A percentile compares a stretch with the other conserved stretches of the same genome.
Evolutionary conservation across 805 yeast species (phyloP).

Genomic region (Kregervanrija delftensis): DNA sequence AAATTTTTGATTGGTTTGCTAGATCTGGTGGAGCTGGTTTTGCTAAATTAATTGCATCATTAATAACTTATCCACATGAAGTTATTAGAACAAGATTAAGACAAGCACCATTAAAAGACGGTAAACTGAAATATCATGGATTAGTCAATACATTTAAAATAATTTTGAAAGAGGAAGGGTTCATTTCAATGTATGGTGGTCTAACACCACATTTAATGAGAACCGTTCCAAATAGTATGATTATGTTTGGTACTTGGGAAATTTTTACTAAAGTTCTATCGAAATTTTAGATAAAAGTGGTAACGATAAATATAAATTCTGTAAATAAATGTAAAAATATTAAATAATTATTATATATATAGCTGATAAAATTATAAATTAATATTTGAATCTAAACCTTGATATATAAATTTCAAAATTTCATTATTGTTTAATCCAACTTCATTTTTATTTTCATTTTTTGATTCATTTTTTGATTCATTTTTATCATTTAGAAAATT

Average conservation of each 20-base stretch:
- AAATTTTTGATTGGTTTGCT: conserved; percentile 83
- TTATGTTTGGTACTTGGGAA: conserved; percentile 99
- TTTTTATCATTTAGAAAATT: conserved; percentile 11
- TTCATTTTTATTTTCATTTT: conserved; percentile 3
- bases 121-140: conserved; percentile 82
- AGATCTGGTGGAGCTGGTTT: conserved; percentile 97
- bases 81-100: conserved; percentile 92
- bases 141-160: conserved; percentile 79
- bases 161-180: conserved; percentile 87
- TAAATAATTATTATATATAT: background rate
- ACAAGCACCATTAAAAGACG: conserved; percentile 75
- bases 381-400: conserved; percentile 30
- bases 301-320: conserved; percentile 4
- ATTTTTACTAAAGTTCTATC: conserved; percentile 57
- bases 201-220: conserved; percentile 93
- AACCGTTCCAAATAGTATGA: conserved; percentile 95
- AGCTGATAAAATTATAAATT: background rate
- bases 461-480: background rate
- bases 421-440: conserved; percentile 29
- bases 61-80: conserved; percentile 94
- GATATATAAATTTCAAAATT: conserved; percentile 37
- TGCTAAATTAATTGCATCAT: conserved; percentile 88
- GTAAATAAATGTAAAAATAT: background rate
- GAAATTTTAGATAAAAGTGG: conserved; percentile 9
- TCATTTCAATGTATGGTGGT: conserved; percentile 93